Percentiles rank a stretch among this genome's conserved stretches.
Evolutionary conservation across 108 stramenopile species (phyloP).

Genomic region (Nitzschia sp.): DNA sequence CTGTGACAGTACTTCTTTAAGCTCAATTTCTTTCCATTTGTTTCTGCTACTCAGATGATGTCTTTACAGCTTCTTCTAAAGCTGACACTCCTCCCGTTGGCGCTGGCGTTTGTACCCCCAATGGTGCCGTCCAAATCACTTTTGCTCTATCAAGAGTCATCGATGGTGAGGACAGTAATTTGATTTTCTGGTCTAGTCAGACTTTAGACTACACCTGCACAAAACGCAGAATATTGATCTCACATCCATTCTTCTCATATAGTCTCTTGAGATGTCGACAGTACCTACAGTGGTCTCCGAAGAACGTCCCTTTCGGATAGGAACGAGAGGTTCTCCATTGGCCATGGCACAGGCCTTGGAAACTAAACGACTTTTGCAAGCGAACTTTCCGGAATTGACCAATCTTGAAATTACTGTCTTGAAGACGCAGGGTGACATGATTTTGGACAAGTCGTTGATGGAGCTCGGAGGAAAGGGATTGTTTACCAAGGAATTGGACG

Average conservation of each 20-base stretch:
- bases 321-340: constrained; percentile 96
- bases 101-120: too few species aligned
- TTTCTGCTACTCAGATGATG: too few species aligned
- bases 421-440: constrained; percentile 99
- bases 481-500: constrained; percentile 99
- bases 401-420: constrained; percentile 97
- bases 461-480: constrained; percentile 99
- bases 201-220: too few species aligned
- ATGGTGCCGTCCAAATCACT: too few species aligned
- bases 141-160: too few species aligned
- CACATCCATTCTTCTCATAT: not conserved
- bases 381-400: constrained; percentile 89
- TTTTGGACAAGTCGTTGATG: constrained; percentile 98
- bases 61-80: too few species aligned
- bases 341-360: constrained; percentile 98
- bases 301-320: constrained; percentile 87
- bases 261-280: constrained; percentile 41
- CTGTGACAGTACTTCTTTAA: too few species aligned
- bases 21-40: too few species aligned
- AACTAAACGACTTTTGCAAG: constrained; percentile 87
- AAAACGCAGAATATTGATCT: not conserved
- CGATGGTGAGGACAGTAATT: too few species aligned
- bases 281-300: constrained; percentile 75
- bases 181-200: too few species aligned
- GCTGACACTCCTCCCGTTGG: too few species aligned